phyloP scores from a whole-genome alignment of 202 grass and related monocot species.

The Schoenoplectus tabernaemontani region DNA sequence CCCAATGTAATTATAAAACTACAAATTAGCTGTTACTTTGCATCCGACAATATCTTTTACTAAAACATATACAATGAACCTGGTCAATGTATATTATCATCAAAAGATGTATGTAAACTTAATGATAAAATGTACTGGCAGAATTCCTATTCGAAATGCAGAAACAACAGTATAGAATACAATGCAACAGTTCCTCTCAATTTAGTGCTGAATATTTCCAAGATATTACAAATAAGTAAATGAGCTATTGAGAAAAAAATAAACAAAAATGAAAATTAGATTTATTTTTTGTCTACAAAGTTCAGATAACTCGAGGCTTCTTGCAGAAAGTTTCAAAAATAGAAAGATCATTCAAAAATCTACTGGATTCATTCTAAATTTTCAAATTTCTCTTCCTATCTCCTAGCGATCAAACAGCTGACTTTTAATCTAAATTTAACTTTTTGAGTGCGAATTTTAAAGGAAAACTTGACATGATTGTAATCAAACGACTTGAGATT shows the following conservation, averaged over 20 bases:
- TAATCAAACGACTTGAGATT: neutral
- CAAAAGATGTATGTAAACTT: neutral
- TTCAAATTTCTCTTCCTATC: no score
- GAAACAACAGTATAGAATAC: neutral
- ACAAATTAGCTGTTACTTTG: neutral
- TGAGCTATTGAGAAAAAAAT: neutral
- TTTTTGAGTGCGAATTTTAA: neutral
- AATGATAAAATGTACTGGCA: neutral
- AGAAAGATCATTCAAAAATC: no score
- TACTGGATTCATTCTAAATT: no score
- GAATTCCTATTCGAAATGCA: neutral
- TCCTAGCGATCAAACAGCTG: neutral
- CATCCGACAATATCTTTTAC: neutral
- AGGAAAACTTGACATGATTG: neutral
- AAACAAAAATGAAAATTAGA: neutral
- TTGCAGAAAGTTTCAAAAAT: neutral
- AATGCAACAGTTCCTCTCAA: neutral
- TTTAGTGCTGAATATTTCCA: neutral
- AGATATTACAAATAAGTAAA: neutral
- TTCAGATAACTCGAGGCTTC: neutral
- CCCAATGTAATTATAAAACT: neutral
- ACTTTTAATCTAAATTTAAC: neutral
- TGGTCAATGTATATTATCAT: neutral
- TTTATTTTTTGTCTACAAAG: neutral
- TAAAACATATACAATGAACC: neutral